Percentiles rank a stretch among this genome's conserved stretches.
Evolutionary conservation across 2,329 filamentous ascomycete genomes (phyloP).

Genomic region (Xylariaceae sp.): DNA sequence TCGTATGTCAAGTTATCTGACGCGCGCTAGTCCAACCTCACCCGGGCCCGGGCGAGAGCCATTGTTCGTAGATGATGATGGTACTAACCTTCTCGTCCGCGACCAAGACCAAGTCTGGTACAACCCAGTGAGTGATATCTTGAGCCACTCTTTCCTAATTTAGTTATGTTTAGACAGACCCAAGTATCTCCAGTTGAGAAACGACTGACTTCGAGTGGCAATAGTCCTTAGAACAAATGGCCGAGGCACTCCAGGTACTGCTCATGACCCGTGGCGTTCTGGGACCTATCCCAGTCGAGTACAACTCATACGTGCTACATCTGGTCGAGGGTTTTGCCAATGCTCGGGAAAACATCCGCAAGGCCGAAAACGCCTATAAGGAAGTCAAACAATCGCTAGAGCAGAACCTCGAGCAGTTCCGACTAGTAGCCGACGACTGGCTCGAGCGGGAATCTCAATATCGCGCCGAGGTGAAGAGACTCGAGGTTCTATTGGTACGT

Average conservation of each 20-base stretch:
- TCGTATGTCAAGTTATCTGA: conserved; percentile 36
- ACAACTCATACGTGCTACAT: conserved; percentile 51
- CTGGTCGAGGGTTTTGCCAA: conserved; percentile 49
- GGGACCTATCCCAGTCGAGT: conserved; percentile 48
- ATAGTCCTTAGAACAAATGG: conserved; percentile 50
- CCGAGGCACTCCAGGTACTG: conserved; percentile 50
- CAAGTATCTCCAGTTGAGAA: background rate
- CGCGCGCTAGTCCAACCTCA: conserved; percentile 23
- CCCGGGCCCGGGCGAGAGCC: conserved; percentile 16
- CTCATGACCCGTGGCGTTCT: conserved; percentile 49
- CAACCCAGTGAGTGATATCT: conserved; percentile 41
- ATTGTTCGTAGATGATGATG: conserved; percentile 2
- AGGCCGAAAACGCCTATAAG: conserved; percentile 34
- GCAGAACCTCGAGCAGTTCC: conserved; percentile 45
- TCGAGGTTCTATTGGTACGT: conserved; percentile 41
- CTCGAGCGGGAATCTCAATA: conserved; percentile 47
- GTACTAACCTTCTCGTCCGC: conserved; percentile 29
- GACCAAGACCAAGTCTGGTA: conserved; percentile 43
- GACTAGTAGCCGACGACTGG: conserved; percentile 48
- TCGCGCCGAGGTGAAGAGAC: conserved; percentile 48
- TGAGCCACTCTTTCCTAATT: background rate
- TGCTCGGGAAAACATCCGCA: conserved; percentile 40
- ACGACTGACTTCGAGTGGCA: too few species aligned
- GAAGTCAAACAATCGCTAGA: conserved; percentile 42
- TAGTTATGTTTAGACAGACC: too few species aligned